A percentile compares a stretch with the other conserved stretches of the same genome.
Conservation (phyloP, 495 filamentous ascomycete species). For the Xylaria intraflava region DNA sequence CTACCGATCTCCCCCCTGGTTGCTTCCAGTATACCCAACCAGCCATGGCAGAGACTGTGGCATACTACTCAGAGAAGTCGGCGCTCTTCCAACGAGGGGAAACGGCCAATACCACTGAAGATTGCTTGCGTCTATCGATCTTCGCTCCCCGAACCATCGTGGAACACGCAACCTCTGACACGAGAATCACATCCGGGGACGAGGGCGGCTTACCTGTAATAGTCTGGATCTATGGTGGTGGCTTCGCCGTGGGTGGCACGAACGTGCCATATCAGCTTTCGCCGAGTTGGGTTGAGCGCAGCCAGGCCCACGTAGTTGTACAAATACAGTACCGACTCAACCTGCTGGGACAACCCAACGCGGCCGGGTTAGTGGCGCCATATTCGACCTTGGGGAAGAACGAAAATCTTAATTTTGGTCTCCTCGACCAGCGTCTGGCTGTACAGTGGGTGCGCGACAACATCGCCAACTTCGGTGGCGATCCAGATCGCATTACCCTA, state of each 20-base stretch:
- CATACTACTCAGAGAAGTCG: not conserved
- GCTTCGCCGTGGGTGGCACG: constrained; percentile 25
- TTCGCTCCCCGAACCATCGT: constrained; percentile 24
- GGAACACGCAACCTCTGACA: not conserved
- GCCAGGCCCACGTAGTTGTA: constrained; percentile 49
- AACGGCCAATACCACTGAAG: constrained; percentile 10
- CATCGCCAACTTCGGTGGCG: constrained; percentile 59
- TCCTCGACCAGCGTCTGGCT: constrained; percentile 59
- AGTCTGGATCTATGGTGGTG: constrained; percentile 36
- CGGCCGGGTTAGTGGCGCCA: constrained; percentile 24
- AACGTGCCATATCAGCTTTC: constrained; percentile 34
- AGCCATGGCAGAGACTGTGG: not conserved
- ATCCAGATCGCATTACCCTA: constrained; percentile 54
- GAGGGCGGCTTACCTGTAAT: constrained; percentile 29
- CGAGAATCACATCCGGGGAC: not conserved
- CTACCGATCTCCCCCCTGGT: not conserved
- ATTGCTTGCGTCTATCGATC: constrained; percentile 19
- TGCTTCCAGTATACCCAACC: constrained; percentile 1
- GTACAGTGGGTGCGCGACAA: constrained; percentile 62
- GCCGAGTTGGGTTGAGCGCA: constrained; percentile 33
- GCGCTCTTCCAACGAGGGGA: not conserved
- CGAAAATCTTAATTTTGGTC: constrained; percentile 46
- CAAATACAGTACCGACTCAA: constrained; percentile 49
- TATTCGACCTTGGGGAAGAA: not conserved
- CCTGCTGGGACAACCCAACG: constrained; percentile 54